Evolutionary conservation across 169 alveolate genomes (phyloP), one percentile per base, ranked within the genome.

Genomic region (Amoebophrya sp.): DNA sequence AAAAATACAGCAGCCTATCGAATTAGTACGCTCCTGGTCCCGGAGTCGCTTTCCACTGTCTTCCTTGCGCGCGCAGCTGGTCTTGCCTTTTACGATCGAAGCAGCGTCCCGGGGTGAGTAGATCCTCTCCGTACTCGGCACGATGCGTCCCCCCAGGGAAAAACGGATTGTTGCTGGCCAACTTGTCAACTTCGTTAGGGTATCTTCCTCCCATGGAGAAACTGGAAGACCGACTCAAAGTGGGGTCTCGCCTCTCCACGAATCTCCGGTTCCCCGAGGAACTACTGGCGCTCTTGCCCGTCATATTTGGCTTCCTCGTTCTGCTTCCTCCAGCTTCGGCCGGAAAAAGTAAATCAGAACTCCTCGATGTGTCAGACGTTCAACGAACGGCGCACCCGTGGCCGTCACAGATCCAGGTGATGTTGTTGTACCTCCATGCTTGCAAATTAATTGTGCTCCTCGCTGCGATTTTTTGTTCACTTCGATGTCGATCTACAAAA

Each of bases 1-100:
- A n/a, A n/a, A n/a, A n/a, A n/a, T n/a, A n/a, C n/a, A n/a, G n/a
- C n/a, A n/a, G n/a, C n/a, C n/a, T n/a, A n/a, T n/a, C n/a, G 1
- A 66, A 66, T 25, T 0, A 66, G 10, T 66, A 66, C 83, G 83
- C 83, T 66, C 83, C 83, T n/a, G 83, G 83, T 25, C 83, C 83
- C 0, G 83, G 83, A 0, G 83, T 66, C 39, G 83, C 83, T 25
- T 66, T 66, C 83, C 83, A 66, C 18, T 66, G 83, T n/a, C 83
- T 66, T 66, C 83, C 83, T 66, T 12, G 35, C 35, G 12, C 83
- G 1, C 83, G 29, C 35, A 66, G 83, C 29, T 2, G 32, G 83
- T 66, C 83, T n/a, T 66, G 83, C 83, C 10, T 25, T 25, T 18
- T n/a, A 7, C 83, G 12, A 25, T 66, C 83, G 35, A 66, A 66